A percentile compares a stretch with the other conserved stretches of the same genome.
Conservation (phyloP, 768 basidiomycete genomes). For the Calvatia gigantea region DNA sequence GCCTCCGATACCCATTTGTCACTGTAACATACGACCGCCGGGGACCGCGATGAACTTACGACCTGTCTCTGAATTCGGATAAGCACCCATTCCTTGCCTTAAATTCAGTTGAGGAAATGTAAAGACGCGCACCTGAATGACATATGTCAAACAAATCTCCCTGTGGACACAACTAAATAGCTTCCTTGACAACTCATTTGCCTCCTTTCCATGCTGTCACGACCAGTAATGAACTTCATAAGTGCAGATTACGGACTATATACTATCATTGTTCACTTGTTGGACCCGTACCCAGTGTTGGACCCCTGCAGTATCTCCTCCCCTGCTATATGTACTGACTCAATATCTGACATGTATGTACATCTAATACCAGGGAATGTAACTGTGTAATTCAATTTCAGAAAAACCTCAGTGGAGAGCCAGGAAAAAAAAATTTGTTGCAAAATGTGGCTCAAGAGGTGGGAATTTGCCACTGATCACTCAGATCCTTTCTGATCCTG, state of each 20-base stretch:
- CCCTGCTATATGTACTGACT: neutral
- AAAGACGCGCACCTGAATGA: neutral
- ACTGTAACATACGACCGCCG: neutral
- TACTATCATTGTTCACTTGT: no score
- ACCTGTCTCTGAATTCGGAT: neutral
- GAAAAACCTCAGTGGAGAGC: no score
- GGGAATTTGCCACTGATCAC: no score
- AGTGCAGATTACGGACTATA: neutral
- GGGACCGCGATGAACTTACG: slow-evolving; percentile 18
- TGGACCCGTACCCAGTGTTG: no score
- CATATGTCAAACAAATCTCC: neutral
- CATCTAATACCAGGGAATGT: no score
- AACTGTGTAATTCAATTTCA: no score
- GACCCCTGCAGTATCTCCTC: no score
- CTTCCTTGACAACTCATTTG: slow-evolving; percentile 4
- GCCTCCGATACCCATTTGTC: slow-evolving; percentile 84
- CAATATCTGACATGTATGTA: no score
- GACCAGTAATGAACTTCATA: neutral
- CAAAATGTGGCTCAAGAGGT: no score
- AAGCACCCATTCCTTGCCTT: neutral
- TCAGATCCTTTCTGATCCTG: no score
- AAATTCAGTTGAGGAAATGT: slow-evolving; percentile 34
- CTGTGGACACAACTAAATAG: neutral
- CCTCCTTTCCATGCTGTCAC: neutral
- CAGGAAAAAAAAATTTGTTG: no score